Base-by-base conservation (phyloP, 192 early-diverging fungal species). In the Lobosporangium transversale region DNA sequence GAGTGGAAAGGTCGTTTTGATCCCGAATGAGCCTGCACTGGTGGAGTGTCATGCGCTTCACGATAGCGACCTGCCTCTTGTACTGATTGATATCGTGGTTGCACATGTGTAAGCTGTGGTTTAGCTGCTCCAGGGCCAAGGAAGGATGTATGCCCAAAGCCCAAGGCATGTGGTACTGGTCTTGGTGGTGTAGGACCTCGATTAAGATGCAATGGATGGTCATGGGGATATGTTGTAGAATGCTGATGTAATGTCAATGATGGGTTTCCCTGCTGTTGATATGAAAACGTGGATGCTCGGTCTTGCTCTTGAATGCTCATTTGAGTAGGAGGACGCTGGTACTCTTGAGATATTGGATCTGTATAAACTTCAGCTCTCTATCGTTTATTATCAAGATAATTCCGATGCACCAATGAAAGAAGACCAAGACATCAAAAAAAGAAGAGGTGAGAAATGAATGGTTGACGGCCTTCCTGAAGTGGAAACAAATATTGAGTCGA, bases 361-460 rank as follows among this genome's bases (percentile, higher is more conserved):
- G 24, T 44, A 10, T 53, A 37, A 26, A 33, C 53, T 53, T 37
- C 61, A n/a, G 61, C 51, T 51, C 61, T 52, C 61, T 63, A 50
- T 51, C 4, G 17, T 4, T 17, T 14, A 48, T 4, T 48, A 4
- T 48, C 5, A 7, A 21, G 1, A 36, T 20, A 15, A 14, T 30
- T 36, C n/a, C n/a, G n/a, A n/a, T n/a, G n/a, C n/a, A n/a, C n/a
- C n/a, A n/a, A n/a, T n/a, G n/a, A n/a, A n/a, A n/a, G n/a, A n/a
- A n/a, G n/a, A n/a, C n/a, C n/a, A n/a, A n/a, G n/a, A n/a, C n/a
- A n/a, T n/a, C n/a, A n/a, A n/a, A n/a, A n/a, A n/a, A n/a, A n/a
- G n/a, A n/a, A n/a, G n/a, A n/a, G n/a, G n/a, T n/a, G n/a, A n/a
- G n/a, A n/a, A n/a, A n/a, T n/a, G n/a, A n/a, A n/a, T n/a, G n/a